Conservation (phyloP, 1,284 basidiomycete species). For the Tilletia setariae region DNA sequence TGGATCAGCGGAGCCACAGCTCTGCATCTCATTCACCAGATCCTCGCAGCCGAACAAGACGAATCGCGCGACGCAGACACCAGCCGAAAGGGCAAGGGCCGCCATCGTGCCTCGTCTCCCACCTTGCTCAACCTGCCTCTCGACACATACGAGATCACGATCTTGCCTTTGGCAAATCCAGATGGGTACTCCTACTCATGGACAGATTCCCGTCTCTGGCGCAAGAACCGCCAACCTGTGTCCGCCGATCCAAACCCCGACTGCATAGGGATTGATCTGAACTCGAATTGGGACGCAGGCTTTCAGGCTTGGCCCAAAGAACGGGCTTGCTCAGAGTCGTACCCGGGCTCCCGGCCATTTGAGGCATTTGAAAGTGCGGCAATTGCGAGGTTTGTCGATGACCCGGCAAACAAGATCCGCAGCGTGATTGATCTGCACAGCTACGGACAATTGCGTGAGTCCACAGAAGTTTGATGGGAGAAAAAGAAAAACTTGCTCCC, state of each 20-base stretch:
- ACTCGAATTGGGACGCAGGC: constrained; percentile 62
- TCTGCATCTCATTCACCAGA: constrained; percentile 7
- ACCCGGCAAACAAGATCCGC: constrained; percentile 59
- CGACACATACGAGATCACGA: constrained; percentile 67
- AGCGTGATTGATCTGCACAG: constrained; percentile 73
- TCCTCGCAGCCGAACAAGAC: background rate
- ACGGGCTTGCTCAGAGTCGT: constrained; percentile 29
- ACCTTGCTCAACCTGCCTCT: constrained; percentile 57
- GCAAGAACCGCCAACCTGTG: constrained; percentile 68
- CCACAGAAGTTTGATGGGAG: constrained; percentile 24
- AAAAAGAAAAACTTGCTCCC: no score
- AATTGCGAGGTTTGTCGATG: constrained; percentile 68
- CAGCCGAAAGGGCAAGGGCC: background rate
- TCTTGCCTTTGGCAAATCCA: constrained; percentile 76
- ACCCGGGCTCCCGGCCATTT: constrained; percentile 53
- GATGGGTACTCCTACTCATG: constrained; percentile 74
- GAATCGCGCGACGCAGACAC: background rate
- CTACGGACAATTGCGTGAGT: constrained; percentile 65
- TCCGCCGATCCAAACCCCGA: constrained; percentile 29
- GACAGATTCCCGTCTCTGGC: constrained; percentile 68
- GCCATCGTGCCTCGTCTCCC: constrained; percentile 16
- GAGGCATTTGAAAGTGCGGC: constrained; percentile 72
- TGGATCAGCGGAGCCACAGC: constrained; percentile 13
- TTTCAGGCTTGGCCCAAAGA: constrained; percentile 10
- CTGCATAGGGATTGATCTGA: constrained; percentile 72